Percentiles rank a stretch among this genome's conserved stretches.
Evolutionary conservation across 2,329 filamentous ascomycete species (phyloP).

Genomic region (Aureobasidium melanogenum): DNA sequence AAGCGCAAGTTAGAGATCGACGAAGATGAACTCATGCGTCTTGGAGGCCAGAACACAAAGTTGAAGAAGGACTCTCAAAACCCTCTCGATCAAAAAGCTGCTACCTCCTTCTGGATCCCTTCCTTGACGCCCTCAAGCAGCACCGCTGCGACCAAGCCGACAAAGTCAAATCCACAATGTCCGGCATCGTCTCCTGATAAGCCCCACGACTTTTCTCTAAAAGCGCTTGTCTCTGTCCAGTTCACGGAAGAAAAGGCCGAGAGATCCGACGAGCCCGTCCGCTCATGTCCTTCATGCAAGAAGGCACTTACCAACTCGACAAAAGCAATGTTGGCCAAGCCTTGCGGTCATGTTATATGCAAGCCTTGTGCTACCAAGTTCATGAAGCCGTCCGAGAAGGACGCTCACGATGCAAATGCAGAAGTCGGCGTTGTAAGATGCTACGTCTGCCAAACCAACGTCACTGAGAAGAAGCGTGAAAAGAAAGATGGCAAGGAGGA

Average conservation of each 20-base stretch:
- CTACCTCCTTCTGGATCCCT: conserved; percentile 91
- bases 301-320: conserved; percentile 75
- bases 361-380: conserved; percentile 77
- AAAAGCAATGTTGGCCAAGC: conserved; percentile 72
- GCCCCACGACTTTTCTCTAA: conserved; percentile 68
- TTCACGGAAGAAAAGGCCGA: conserved; percentile 64
- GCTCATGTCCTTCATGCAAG: conserved; percentile 75
- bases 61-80: conserved; percentile 54
- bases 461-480: conserved; percentile 40
- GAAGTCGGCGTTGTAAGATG: conserved; percentile 54
- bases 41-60: conserved; percentile 63
- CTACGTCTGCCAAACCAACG: conserved; percentile 76
- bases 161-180: conserved; percentile 39
- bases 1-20: conserved; percentile 79
- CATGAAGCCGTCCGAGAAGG: conserved; percentile 52
- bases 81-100: conserved; percentile 58
- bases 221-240: conserved; percentile 63
- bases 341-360: conserved; percentile 88
- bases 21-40: conserved; percentile 62
- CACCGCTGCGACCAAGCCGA: conserved; percentile 34
- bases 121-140: conserved; percentile 59
- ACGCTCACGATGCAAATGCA: conserved; percentile 48
- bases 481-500: conserved; percentile 29
- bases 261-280: conserved; percentile 27
- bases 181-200: conserved; percentile 56